These are phyloP conservation scores for Tricholoma sp. DNA, from an alignment of 768 basidiomycete genomes.

Conservation along the genomic window DNA sequence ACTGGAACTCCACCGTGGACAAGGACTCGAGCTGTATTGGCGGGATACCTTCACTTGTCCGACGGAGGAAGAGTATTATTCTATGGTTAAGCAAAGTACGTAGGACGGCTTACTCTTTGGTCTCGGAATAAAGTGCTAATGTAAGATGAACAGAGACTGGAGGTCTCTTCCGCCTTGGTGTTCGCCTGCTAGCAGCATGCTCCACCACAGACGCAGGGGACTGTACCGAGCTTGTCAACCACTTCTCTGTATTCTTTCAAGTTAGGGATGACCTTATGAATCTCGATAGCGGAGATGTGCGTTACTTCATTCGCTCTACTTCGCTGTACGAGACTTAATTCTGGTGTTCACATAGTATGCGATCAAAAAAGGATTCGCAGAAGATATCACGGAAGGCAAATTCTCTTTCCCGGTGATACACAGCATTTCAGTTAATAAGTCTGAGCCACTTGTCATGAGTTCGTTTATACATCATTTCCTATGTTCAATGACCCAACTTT, in stretches of 20 bases:
- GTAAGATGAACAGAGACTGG: constrained; percentile 70
- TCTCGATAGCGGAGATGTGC: constrained; percentile 78
- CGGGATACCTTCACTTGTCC: constrained; percentile 89
- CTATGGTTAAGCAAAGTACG: constrained; percentile 93
- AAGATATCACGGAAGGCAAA: constrained; percentile 84
- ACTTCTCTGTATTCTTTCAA: constrained; percentile 89
- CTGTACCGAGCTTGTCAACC: constrained; percentile 86
- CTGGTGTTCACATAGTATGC: constrained; percentile 38
- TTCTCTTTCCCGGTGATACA: constrained; percentile 85
- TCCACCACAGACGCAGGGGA: constrained; percentile 65
- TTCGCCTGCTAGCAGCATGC: constrained; percentile 94
- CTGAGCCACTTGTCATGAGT: constrained; percentile 68
- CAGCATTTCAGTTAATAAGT: constrained; percentile 56
- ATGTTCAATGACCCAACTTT: not conserved
- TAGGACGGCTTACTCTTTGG: not conserved
- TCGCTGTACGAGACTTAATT: not conserved
- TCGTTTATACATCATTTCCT: constrained; percentile 17
- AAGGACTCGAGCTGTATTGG: constrained; percentile 93
- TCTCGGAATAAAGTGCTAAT: not conserved
- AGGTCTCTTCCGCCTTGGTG: constrained; percentile 80
- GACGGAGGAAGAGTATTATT: constrained; percentile 87
- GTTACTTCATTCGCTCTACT: not conserved
- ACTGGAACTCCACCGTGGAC: constrained; percentile 82
- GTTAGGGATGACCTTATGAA: constrained; percentile 97
- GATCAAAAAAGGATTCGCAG: constrained; percentile 64